A percentile compares a stretch with the other conserved stretches of the same genome.
Evolutionary conservation across 441 rosid genomes (phyloP).

Genomic region (Aquilaria agallochum): DNA sequence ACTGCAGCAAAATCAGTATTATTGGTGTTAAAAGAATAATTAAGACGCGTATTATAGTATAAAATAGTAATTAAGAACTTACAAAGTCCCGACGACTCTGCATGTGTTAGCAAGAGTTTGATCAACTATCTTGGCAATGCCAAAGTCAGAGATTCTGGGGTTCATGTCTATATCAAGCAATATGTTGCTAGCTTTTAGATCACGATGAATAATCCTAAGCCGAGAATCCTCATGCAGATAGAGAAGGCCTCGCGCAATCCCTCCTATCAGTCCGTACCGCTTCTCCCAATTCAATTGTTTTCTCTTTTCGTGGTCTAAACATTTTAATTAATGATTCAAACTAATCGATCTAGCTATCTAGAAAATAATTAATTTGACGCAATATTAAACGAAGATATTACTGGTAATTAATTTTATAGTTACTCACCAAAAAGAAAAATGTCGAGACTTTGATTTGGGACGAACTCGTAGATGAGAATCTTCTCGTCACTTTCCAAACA

Average conservation of each 20-base stretch:
- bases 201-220: constrained; percentile 24
- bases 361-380: neutral
- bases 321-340: neutral
- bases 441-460: constrained; percentile 36
- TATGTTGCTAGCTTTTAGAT: constrained; percentile 28
- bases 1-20: constrained; percentile 8
- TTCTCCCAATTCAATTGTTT: constrained; percentile 25
- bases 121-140: constrained; percentile 24
- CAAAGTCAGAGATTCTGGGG: constrained; percentile 34
- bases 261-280: constrained; percentile 24
- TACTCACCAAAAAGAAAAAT: constrained; percentile 22
- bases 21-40: neutral
- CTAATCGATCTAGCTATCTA: neutral
- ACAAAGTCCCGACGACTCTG: constrained; percentile 30
- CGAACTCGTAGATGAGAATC: constrained; percentile 27
- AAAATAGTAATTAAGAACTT: constrained; percentile 5
- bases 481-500: constrained; percentile 22
- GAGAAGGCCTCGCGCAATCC: constrained; percentile 29
- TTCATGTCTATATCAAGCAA: constrained; percentile 29
- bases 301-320: constrained; percentile 21
- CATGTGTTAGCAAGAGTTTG: constrained; percentile 21
- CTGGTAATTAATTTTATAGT: neutral
- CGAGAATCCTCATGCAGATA: constrained; percentile 40
- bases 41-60: neutral
- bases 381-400: neutral